Percentiles rank a stretch among this genome's conserved stretches.
Evolutionary conservation across 1,284 basidiomycete genomes (phyloP).

Genomic region (Chondrostereum purpureum): DNA sequence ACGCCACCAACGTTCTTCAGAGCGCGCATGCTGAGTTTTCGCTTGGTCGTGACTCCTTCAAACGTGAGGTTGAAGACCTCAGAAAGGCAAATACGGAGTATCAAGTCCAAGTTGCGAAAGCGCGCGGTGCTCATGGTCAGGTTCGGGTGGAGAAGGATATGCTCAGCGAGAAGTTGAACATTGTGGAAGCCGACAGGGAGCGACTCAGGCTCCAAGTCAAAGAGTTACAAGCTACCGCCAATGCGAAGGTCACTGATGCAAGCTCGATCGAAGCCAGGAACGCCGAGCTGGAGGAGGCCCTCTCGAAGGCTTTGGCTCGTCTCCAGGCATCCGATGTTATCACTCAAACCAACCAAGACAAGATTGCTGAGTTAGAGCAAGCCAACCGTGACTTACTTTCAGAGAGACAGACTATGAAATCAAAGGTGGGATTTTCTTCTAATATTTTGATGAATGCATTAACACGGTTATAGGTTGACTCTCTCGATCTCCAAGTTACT

Average conservation of each 20-base stretch:
- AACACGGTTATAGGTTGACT: constrained; percentile 40
- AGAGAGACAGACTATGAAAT: constrained; percentile 50
- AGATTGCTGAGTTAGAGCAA: constrained; percentile 56
- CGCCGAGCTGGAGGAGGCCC: constrained; percentile 58
- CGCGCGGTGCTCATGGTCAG: constrained; percentile 68
- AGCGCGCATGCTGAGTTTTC: constrained; percentile 56
- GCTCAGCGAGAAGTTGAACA: constrained; percentile 50
- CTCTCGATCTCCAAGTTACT: constrained; percentile 50
- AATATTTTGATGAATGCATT: constrained; percentile 6
- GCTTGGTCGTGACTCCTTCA: constrained; percentile 44
- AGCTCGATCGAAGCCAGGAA: constrained; percentile 48
- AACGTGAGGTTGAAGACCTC: constrained; percentile 63
- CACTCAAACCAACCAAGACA: constrained; percentile 45
- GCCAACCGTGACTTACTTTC: constrained; percentile 40
- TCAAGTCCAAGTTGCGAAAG: constrained; percentile 66
- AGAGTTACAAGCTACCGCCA: constrained; percentile 40
- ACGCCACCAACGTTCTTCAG: constrained; percentile 50
- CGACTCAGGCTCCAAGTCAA: constrained; percentile 46
- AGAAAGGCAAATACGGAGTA: constrained; percentile 58
- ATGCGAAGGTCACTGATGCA: constrained; percentile 34
- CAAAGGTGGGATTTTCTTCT: constrained; percentile 42
- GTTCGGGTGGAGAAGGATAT: constrained; percentile 77
- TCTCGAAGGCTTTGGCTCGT: constrained; percentile 60
- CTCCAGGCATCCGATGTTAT: constrained; percentile 66
- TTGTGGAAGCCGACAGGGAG: constrained; percentile 61